A percentile compares a stretch with the other conserved stretches of the same genome.
phyloP scores from a whole-genome alignment of 2,329 filamentous ascomycete species.

The Aureobasidium sp. region DNA sequence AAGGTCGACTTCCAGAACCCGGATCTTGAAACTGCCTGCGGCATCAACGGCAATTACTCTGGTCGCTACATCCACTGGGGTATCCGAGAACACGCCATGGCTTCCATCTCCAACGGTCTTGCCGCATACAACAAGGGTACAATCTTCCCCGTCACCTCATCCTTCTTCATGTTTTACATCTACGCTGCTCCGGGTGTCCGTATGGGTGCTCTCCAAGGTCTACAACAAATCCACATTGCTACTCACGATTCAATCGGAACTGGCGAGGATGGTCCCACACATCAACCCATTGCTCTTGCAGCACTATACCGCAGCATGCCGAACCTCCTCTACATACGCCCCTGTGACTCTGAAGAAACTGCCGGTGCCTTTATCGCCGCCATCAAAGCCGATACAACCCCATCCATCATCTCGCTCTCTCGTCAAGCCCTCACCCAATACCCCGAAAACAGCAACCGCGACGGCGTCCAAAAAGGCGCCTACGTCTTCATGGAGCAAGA shows the following conservation, averaged over 20 bases:
- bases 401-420: slow-evolving; percentile 37
- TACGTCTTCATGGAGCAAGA: slow-evolving; percentile 32
- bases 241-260: slow-evolving; percentile 31
- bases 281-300: slow-evolving; percentile 31
- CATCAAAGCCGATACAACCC: slow-evolving; percentile 30
- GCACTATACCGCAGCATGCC: slow-evolving; percentile 31
- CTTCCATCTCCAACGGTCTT: slow-evolving; percentile 37
- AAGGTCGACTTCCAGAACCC: slow-evolving; percentile 43
- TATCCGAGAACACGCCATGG: slow-evolving; percentile 55
- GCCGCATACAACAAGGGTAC: slow-evolving; percentile 29
- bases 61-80: slow-evolving; percentile 48
- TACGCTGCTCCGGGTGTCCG: slow-evolving; percentile 30
- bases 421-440: slow-evolving; percentile 35
- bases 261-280: slow-evolving; percentile 31
- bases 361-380: slow-evolving; percentile 36
- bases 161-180: slow-evolving; percentile 34
- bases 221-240: slow-evolving; percentile 31
- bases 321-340: slow-evolving; percentile 31
- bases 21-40: slow-evolving; percentile 27
- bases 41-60: slow-evolving; percentile 45
- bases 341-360: slow-evolving; percentile 29
- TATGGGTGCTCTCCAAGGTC: slow-evolving; percentile 30
- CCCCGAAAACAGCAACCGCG: slow-evolving; percentile 28
- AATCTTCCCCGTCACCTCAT: slow-evolving; percentile 29
- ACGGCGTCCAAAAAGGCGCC: slow-evolving; percentile 32